Percentiles rank a stretch among this genome's conserved stretches.
Conservation (phyloP, 2,329 filamentous ascomycete species). For the Epichloe amarillans region DNA sequence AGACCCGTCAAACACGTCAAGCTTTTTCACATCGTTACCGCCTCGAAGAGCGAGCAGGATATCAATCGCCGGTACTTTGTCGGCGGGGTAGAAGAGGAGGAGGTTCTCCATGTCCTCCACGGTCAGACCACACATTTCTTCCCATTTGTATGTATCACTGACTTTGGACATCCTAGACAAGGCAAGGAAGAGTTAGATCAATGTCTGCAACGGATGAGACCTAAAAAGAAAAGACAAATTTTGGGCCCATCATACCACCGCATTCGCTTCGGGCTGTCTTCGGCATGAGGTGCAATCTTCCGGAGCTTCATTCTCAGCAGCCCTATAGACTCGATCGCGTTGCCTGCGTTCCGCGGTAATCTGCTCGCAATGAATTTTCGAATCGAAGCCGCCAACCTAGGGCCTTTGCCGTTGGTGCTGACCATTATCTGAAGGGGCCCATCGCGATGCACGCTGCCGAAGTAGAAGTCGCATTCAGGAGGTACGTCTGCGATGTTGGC, state of each 20-base stretch:
- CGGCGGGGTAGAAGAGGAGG: slow-evolving; percentile 55
- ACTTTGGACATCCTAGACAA: slow-evolving; percentile 73
- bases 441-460: slow-evolving; percentile 88
- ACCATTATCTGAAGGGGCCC: slow-evolving; percentile 97
- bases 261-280: slow-evolving; percentile 80
- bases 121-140: slow-evolving; percentile 70
- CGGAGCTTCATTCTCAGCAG: slow-evolving; percentile 66
- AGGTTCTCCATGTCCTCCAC: slow-evolving; percentile 76
- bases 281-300: slow-evolving; percentile 55
- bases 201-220: background rate
- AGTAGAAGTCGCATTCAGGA: slow-evolving; percentile 96
- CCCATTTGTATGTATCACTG: slow-evolving; percentile 73
- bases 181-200: background rate
- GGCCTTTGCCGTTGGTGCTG: slow-evolving; percentile 93
- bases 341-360: slow-evolving; percentile 67
- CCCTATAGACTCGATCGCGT: slow-evolving; percentile 76
- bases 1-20: slow-evolving; percentile 45
- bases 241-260: slow-evolving; percentile 47
- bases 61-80: slow-evolving; percentile 42
- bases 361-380: slow-evolving; percentile 64
- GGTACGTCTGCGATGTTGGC: slow-evolving; percentile 97
- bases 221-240: background rate
- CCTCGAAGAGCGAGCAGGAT: slow-evolving; percentile 41
- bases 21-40: slow-evolving; percentile 27
- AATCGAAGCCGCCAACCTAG: slow-evolving; percentile 77